Evolutionary conservation across 306 rosid genomes (phyloP), one percentile per base, ranked within the genome.

Genomic region (Adenanthera pavonina): DNA sequence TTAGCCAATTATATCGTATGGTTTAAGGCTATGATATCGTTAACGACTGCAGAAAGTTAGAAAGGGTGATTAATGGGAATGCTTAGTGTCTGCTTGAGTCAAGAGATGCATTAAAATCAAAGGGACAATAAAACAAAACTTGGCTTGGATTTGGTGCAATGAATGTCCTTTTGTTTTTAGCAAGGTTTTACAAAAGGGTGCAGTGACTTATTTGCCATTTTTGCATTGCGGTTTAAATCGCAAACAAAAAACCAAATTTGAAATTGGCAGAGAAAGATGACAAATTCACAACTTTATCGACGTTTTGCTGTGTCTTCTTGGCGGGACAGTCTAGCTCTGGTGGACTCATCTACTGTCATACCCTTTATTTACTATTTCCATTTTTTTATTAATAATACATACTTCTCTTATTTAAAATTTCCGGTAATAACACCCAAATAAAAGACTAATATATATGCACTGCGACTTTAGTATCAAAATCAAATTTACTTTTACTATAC

Each of bases 271-370:
- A 2, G n/a, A 51, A 51, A 51, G 19, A 51, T 41, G 46, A 41
- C 46, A 41, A 41, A 3, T 41, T 15, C 19, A 13, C 56, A 51
- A 51, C 56, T 51, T 51, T 19, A 14, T 51, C 8, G 6, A 16
- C 60, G 2, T 17, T 16, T 53, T 53, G 25, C 60, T 4, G 75
- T 81, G 83, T 25, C 30, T 25, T 77, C 69, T 87, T 92, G 91
- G 93, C 87, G 86, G 94, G 92, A 93, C 94, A 90, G 88, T 86
- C 94, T 25, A 25, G 30, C 30, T 25, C 30, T 25, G 1, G 30
- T 1, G 30, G 30, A 25, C 30, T 25, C 30, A 25, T 25, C 84
- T 89, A 90, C 91, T 60, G 36, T 78, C 33, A 11, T 87, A 60
- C 92, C 94, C 81, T 16, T 61, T 34, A 41, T 41, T 41, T 41